Conservation (phyloP, 148 eudicot genomes). For the Salicornia ramosissima region DNA sequence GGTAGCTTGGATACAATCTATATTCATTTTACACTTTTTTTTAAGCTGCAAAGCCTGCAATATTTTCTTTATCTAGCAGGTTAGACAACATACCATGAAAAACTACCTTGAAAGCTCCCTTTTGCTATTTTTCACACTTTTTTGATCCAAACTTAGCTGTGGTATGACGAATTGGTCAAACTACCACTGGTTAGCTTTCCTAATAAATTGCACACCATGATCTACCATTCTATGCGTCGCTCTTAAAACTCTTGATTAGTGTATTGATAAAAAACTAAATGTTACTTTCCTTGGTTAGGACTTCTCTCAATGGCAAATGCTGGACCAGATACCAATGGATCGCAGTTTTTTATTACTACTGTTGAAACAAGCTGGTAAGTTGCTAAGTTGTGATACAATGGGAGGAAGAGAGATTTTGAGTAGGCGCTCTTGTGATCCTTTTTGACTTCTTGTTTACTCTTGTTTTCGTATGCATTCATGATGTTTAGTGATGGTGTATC, state of each 20-base stretch:
- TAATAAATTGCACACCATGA: neutral
- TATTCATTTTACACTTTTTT: neutral
- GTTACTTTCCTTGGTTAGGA: slow-evolving; percentile 33
- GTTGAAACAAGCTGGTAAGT: slow-evolving; percentile 38
- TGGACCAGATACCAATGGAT: slow-evolving; percentile 56
- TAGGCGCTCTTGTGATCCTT: neutral
- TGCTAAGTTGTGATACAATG: neutral
- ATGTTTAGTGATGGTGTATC: neutral
- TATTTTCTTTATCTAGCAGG: neutral
- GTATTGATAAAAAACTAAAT: neutral
- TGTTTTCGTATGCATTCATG: neutral
- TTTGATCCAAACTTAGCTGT: neutral
- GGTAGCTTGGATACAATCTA: slow-evolving; percentile 36
- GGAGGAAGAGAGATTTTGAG: neutral
- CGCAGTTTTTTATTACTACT: slow-evolving; percentile 32
- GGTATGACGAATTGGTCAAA: neutral
- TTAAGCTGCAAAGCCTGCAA: neutral
- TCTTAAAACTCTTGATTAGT: neutral
- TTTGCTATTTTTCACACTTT: neutral
- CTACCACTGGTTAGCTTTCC: neutral
- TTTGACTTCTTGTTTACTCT: neutral
- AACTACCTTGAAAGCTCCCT: neutral
- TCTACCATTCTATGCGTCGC: neutral
- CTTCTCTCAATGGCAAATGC: slow-evolving; percentile 79
- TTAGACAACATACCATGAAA: neutral